Conservation (phyloP, 139 green algal species). For the Ostreobium quekettii region DNA sequence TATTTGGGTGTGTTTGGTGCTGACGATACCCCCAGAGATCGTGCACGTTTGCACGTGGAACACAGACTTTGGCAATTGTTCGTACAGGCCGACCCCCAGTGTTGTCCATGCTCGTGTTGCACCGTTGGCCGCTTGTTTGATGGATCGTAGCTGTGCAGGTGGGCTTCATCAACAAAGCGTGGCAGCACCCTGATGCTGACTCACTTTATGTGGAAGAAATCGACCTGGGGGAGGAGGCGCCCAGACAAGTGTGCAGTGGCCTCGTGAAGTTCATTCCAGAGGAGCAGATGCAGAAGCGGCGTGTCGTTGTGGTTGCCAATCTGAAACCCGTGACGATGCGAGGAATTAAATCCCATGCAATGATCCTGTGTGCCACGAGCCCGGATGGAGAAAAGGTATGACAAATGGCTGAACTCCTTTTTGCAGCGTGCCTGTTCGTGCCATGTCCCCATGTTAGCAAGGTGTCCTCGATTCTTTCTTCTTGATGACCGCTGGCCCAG, state of each 20-base stretch:
- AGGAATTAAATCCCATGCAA: slow-evolving; percentile 70
- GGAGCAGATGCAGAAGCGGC: slow-evolving; percentile 55
- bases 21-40: too few species aligned
- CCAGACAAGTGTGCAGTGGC: slow-evolving; percentile 61
- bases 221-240: slow-evolving; percentile 61
- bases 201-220: slow-evolving; percentile 88
- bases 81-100: too few species aligned
- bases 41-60: too few species aligned
- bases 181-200: slow-evolving; percentile 68
- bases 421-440: neutral
- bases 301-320: slow-evolving; percentile 81
- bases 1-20: too few species aligned
- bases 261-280: slow-evolving; percentile 86
- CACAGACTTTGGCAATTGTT: too few species aligned
- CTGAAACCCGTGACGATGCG: slow-evolving; percentile 91
- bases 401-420: neutral
- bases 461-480: too few species aligned
- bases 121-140: too few species aligned
- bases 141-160: too few species aligned
- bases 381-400: slow-evolving; percentile 47
- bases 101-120: too few species aligned
- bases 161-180: slow-evolving; percentile 34
- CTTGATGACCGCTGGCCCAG: too few species aligned
- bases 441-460: too few species aligned
- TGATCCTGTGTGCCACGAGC: slow-evolving; percentile 79